Conservation (phyloP, 202 grass and related monocot species). For the Eragrostis tef region DNA sequence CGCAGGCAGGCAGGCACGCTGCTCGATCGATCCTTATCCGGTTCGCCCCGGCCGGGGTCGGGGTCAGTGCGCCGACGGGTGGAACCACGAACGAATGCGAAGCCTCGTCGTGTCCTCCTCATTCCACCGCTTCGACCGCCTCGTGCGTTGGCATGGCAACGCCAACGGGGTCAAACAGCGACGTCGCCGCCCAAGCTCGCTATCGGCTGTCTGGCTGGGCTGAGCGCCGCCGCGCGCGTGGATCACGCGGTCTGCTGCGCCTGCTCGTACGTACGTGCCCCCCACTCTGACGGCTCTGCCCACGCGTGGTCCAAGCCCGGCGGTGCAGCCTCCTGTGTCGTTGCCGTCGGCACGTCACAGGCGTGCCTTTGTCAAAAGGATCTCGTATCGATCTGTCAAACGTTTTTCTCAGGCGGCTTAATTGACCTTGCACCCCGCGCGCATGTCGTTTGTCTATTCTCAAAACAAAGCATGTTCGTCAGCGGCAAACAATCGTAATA, state of each 20-base stretch:
- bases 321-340: not conserved
- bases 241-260: not conserved
- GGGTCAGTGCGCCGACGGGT: slow-evolving; percentile 2
- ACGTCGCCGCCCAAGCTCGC: too few species aligned
- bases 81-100: not conserved
- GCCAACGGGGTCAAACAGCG: slow-evolving; percentile 16
- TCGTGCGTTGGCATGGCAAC: not conserved
- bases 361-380: not conserved
- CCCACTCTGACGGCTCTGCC: too few species aligned
- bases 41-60: not conserved
- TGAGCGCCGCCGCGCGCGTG: not conserved
- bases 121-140: not conserved
- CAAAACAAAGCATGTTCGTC: not conserved
- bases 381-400: not conserved
- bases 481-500: too few species aligned
- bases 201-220: not conserved
- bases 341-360: not conserved
- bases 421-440: not conserved
- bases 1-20: not conserved
- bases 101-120: not conserved
- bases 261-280: too few species aligned
- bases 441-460: not conserved
- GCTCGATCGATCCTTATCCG: slow-evolving; percentile 27
- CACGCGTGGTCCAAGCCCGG: not conserved
- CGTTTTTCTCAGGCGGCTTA: not conserved